Evolutionary conservation across 2,329 filamentous ascomycete genomes (phyloP).

Genomic region (Verticillium nubilum): DNA sequence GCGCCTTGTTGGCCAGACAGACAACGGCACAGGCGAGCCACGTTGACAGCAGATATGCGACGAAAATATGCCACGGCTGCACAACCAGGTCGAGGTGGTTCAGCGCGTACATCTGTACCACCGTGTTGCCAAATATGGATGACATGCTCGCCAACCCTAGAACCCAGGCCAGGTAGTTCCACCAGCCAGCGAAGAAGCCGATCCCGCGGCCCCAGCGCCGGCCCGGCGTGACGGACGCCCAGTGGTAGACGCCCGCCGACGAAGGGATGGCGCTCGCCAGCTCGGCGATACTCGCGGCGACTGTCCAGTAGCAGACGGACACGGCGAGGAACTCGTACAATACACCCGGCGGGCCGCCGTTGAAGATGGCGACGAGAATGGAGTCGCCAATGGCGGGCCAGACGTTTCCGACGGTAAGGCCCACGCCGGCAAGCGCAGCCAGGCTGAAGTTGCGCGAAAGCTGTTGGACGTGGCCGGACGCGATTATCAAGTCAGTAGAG

Average conservation of each 20-base stretch:
- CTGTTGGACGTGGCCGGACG: constrained; percentile 34
- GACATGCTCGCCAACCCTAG: constrained; percentile 33
- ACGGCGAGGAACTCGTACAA: constrained; percentile 53
- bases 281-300: constrained; percentile 55
- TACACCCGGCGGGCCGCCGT: constrained; percentile 57
- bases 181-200: constrained; percentile 40
- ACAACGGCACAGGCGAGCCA: constrained; percentile 32
- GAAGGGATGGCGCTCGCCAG: constrained; percentile 58
- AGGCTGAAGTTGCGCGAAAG: constrained; percentile 32
- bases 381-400: constrained; percentile 39
- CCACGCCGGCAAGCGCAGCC: constrained; percentile 33
- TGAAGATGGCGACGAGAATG: constrained; percentile 46
- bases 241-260: constrained; percentile 56
- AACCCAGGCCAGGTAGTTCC: constrained; percentile 37
- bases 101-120: constrained; percentile 38
- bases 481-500: constrained; percentile 21
- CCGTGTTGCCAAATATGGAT: constrained; percentile 32
- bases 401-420: constrained; percentile 34
- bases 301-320: constrained; percentile 49
- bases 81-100: constrained; percentile 30
- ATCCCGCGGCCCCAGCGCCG: constrained; percentile 42
- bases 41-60: constrained; percentile 32
- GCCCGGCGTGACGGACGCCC: constrained; percentile 54
- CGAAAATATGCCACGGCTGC: constrained; percentile 36
- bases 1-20: constrained; percentile 49